These are phyloP conservation scores for Gossypium raimondii DNA, from an alignment of 345 rosid genomes.

Conservation along the genomic window DNA sequence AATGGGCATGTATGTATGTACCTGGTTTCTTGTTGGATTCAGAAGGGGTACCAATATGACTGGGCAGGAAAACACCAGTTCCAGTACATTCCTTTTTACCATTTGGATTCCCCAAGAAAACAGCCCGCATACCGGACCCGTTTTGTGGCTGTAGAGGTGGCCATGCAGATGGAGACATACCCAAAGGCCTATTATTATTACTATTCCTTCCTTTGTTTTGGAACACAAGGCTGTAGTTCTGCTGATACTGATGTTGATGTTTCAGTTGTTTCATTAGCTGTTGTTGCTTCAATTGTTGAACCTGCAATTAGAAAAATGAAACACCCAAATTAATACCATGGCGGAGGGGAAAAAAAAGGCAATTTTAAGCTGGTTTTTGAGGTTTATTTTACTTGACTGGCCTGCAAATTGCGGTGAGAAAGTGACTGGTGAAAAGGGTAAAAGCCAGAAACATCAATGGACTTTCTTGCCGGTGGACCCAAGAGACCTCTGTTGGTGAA, in stretches of 20 bases:
- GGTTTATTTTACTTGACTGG: slow-evolving; percentile 39
- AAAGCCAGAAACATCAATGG: slow-evolving; percentile 20
- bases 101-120: slow-evolving; percentile 41
- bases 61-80: slow-evolving; percentile 90
- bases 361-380: background rate
- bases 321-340: background rate
- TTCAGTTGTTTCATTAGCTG: slow-evolving; percentile 40
- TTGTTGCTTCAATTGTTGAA: slow-evolving; percentile 56
- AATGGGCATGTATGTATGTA: slow-evolving; percentile 5
- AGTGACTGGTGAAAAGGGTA: slow-evolving; percentile 33
- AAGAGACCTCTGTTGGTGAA: slow-evolving; percentile 32
- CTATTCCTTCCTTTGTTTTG: slow-evolving; percentile 17
- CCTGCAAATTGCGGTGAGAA: slow-evolving; percentile 52
- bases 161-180: slow-evolving; percentile 59
- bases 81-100: slow-evolving; percentile 60
- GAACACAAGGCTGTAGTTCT: slow-evolving; percentile 21
- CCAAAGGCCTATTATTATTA: slow-evolving; percentile 21
- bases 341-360: background rate
- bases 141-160: slow-evolving; percentile 36
- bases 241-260: slow-evolving; percentile 8
- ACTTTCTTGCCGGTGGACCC: slow-evolving; percentile 23
- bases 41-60: slow-evolving; percentile 30
- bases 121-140: slow-evolving; percentile 56
- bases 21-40: slow-evolving; percentile 58
- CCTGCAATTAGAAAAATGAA: slow-evolving; percentile 23